Evolutionary conservation across 768 basidiomycete species (phyloP), one percentile per base, ranked within the genome.

Genomic region (Pleurotus salmoneostramineus): DNA sequence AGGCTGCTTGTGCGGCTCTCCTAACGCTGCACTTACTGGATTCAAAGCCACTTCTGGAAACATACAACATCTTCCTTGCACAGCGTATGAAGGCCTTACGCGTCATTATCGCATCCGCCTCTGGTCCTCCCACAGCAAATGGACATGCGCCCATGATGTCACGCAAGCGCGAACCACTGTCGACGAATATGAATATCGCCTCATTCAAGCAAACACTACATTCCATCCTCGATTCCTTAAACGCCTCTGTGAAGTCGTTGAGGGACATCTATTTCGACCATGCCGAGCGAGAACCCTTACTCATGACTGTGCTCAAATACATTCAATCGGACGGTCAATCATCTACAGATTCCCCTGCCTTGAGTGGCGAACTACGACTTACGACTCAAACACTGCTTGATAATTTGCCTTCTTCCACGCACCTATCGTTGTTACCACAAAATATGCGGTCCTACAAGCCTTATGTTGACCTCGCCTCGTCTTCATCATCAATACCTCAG

Each of bases 21-120:
- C 75, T 95, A 7, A 88, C 91, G 0, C 80, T 98, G 44, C 88
- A 95, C 68, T 78, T 97, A n/a, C 80, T 98, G 31, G 95, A 97
- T 65, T 93, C 92, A 5, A 78, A 87, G 47, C 90, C 94, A 5
- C 73, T 95, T 6, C 68, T 75, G 17, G 92, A 95, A 50, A 86
- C 89, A 0, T 73, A 95, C 33, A 72, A 78, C 4, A 79, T 88
- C 3, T 82, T 91, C 57, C 81, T 97, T 3, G 69, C 77, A 0
- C 93, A 97, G 68, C 82, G 91, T 6, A 77, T 81, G 27, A 84
- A 82, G 67, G 79, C 82, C 3, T 69, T 91, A 4, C 76, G 82
- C 17, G 63, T 70, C 8, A 57, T 77, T 21, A 72, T 85, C 37
- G 12, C 52, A 6, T 66, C 74, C 31, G 74, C 74, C 68, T 66